These are phyloP conservation scores for Cryphonectria nitschkei DNA, from an alignment of 2,329 filamentous ascomycete genomes.

Conservation along the genomic window DNA sequence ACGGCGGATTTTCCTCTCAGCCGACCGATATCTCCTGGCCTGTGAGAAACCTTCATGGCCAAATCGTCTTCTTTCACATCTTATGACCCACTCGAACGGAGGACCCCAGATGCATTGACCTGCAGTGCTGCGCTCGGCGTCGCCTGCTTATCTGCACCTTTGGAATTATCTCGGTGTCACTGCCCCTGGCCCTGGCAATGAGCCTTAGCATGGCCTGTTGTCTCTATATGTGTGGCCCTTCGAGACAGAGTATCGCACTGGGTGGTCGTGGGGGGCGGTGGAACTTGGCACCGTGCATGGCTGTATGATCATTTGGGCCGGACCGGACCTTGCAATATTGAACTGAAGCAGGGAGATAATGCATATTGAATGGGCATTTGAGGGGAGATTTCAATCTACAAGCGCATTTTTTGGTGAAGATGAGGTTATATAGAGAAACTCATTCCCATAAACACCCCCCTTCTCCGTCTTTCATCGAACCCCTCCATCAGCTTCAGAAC, in stretches of 20 bases:
- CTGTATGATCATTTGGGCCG: not conserved
- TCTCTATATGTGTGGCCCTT: not conserved
- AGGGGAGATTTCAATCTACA: not conserved
- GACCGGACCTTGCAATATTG: not conserved
- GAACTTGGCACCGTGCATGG: not conserved
- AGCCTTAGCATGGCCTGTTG: not conserved
- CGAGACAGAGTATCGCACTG: not conserved
- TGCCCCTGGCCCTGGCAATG: not conserved
- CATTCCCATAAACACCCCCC: not conserved
- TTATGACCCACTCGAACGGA: not conserved
- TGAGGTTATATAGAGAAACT: not conserved
- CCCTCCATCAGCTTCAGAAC: not conserved
- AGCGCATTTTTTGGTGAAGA: not conserved
- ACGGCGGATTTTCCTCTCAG: constrained; percentile 20
- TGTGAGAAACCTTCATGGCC: constrained; percentile 4
- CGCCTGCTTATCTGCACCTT: not conserved
- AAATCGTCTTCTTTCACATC: not conserved
- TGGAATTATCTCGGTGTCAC: not conserved
- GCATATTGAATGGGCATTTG: not conserved
- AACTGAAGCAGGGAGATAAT: not conserved
- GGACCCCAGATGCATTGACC: not conserved
- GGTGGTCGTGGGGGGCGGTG: not conserved
- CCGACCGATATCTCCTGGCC: constrained; percentile 26
- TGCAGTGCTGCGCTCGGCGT: not conserved
- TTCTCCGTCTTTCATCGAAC: not conserved